These are phyloP conservation scores for Eucalyptus polybractea DNA, from an alignment of 345 rosid species.

Conservation along the genomic window DNA sequence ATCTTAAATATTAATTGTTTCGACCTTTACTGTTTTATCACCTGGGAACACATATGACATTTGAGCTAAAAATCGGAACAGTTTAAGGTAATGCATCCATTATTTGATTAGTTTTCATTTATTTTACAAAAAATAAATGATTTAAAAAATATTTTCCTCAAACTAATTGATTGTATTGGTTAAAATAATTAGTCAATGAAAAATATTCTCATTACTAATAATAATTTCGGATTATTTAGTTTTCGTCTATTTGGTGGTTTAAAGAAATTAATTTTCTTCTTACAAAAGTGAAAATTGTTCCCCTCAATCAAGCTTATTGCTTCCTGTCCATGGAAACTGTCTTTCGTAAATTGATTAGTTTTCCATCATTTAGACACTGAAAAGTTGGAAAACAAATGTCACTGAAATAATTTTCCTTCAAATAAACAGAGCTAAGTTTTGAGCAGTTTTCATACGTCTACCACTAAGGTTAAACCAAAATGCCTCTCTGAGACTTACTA, in stretches of 20 bases:
- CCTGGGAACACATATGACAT: background rate
- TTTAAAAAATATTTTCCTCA: background rate
- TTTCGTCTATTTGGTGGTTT: background rate
- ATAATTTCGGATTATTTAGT: background rate
- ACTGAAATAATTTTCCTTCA: too few species aligned
- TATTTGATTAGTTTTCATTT: background rate
- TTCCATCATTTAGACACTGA: background rate
- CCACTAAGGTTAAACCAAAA: too few species aligned
- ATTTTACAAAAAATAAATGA: background rate
- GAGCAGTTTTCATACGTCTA: too few species aligned
- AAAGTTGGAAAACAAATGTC: background rate
- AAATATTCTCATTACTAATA: background rate
- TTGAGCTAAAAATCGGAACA: background rate
- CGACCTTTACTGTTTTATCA: background rate
- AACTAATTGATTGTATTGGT: background rate
- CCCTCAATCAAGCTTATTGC: background rate
- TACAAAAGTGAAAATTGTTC: background rate
- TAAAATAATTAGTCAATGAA: background rate
- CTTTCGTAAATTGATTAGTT: background rate
- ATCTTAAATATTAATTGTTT: background rate
- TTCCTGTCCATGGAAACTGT: rapidly evolving
- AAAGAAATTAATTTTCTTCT: background rate
- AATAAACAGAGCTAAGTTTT: too few species aligned
- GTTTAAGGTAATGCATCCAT: background rate
- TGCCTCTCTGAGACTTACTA: too few species aligned